These are phyloP conservation scores for Mimosa bimucronata DNA, from an alignment of 306 rosid genomes.

Conservation along the genomic window DNA sequence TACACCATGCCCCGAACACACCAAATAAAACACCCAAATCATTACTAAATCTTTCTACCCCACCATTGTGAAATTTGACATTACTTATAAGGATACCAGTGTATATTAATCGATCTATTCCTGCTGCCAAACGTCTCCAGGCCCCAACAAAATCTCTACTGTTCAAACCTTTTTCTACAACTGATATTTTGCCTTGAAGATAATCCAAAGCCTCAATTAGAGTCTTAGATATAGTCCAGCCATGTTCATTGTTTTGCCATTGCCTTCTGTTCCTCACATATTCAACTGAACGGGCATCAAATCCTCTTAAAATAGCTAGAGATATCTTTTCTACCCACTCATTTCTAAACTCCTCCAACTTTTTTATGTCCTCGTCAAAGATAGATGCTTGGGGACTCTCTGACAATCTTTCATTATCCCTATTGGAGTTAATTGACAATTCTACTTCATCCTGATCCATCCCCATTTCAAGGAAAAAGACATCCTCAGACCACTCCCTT, in stretches of 20 bases:
- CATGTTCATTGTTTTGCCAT: constrained; percentile 81
- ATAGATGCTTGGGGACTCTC: constrained; percentile 54
- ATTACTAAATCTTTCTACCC: constrained; percentile 67
- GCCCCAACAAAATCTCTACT: constrained; percentile 68
- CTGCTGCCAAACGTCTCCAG: constrained; percentile 91
- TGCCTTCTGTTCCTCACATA: constrained; percentile 82
- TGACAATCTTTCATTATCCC: constrained; percentile 27
- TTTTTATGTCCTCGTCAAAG: constrained; percentile 66
- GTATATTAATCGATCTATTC: constrained; percentile 68
- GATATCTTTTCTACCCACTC: constrained; percentile 86
- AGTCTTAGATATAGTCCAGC: constrained; percentile 77
- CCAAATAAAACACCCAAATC: constrained; percentile 83
- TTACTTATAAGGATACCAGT: constrained; percentile 61
- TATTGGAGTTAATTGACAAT: constrained; percentile 32
- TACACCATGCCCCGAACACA: constrained; percentile 80
- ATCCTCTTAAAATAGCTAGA: constrained; percentile 80
- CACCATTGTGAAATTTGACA: constrained; percentile 64
- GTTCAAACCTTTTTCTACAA: constrained; percentile 68
- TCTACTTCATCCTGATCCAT: constrained; percentile 42
- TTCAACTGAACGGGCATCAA: constrained; percentile 73
- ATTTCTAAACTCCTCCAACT: constrained; percentile 66
- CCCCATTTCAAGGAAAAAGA: constrained; percentile 82
- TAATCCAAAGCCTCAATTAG: constrained; percentile 74
- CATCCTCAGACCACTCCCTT: constrained; percentile 85
- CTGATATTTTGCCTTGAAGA: constrained; percentile 66